Evolutionary conservation across 2,329 filamentous ascomycete genomes (phyloP).

Genomic region (Elsinoe australis): DNA sequence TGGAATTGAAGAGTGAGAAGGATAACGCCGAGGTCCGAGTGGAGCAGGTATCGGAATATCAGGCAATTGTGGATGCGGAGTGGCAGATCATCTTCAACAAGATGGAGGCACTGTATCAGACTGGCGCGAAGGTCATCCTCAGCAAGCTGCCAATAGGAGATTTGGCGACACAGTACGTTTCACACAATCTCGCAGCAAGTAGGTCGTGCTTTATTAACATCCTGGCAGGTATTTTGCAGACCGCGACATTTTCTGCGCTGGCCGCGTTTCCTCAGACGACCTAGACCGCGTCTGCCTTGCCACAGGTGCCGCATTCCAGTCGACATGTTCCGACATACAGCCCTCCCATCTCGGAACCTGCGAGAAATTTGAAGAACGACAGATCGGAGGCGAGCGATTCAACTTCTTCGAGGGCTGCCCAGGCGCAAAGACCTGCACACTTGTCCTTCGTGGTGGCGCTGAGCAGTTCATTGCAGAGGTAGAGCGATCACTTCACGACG

Average conservation of each 20-base stretch:
- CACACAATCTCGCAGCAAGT: not conserved
- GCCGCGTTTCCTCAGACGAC: conserved; percentile 82
- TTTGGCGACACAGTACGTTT: conserved; percentile 71
- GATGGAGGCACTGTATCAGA: conserved; percentile 88
- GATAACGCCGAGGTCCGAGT: conserved; percentile 98
- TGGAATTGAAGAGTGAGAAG: conserved; percentile 98
- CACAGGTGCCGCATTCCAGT: conserved; percentile 85
- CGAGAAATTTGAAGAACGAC: conserved; percentile 84
- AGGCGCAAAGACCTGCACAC: conserved; percentile 90
- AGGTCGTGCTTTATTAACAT: not conserved
- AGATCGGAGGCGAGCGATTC: conserved; percentile 95
- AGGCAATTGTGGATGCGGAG: conserved; percentile 97
- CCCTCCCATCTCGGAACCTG: conserved; percentile 84
- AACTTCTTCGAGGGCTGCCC: conserved; percentile 98
- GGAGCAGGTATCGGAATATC: conserved; percentile 97
- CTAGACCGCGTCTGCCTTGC: conserved; percentile 95
- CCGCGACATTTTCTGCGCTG: conserved; percentile 95
- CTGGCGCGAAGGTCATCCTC: conserved; percentile 92
- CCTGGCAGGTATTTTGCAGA: conserved; percentile 73
- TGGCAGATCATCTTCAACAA: conserved; percentile 99
- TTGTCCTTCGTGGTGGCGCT: conserved; percentile 88
- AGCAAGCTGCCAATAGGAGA: conserved; percentile 97
- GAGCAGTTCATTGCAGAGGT: conserved; percentile 99
- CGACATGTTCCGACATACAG: conserved; percentile 92
- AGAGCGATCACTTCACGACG: conserved; percentile 93